These are phyloP conservation scores for Candolleomyces aberdarensis DNA, from an alignment of 768 basidiomycete species.

Conservation along the genomic window DNA sequence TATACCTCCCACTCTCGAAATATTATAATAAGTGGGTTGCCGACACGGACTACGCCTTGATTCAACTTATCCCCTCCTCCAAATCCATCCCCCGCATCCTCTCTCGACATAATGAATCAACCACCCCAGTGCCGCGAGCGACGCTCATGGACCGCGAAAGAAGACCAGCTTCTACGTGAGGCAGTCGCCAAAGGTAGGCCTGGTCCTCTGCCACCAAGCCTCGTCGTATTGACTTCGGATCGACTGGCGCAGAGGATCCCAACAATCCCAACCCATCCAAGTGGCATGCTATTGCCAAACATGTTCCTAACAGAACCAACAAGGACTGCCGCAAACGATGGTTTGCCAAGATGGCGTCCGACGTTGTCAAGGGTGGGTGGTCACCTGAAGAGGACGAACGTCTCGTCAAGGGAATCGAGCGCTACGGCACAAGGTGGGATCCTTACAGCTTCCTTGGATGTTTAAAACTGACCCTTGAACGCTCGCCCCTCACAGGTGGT, in stretches of 20 bases:
- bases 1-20: neutral
- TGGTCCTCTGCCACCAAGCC: neutral
- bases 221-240: conserved; percentile 14
- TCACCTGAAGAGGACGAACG: conserved; percentile 59
- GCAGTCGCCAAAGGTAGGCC: conserved; percentile 46
- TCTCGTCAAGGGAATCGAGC: conserved; percentile 52
- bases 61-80: conserved; percentile 14
- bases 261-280: conserved; percentile 55
- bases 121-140: conserved; percentile 38
- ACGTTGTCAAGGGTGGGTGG: conserved; percentile 62
- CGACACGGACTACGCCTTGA: conserved; percentile 18
- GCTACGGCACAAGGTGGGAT: conserved; percentile 51
- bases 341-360: conserved; percentile 63
- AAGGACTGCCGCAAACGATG: conserved; percentile 64
- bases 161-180: conserved; percentile 50
- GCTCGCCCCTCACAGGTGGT: conserved; percentile 37
- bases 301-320: conserved; percentile 59
- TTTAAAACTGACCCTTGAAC: conserved; percentile 7
- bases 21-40: conserved; percentile 19
- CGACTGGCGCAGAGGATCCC: conserved; percentile 45
- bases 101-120: neutral
- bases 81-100: conserved; percentile 24
- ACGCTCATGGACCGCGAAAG: conserved; percentile 49
- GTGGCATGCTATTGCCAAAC: conserved; percentile 62
- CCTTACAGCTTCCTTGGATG: neutral